Percentiles rank a stretch among this genome's conserved stretches.
phyloP scores from a whole-genome alignment of 169 alveolate genomes.

The Plasmodium inui region DNA sequence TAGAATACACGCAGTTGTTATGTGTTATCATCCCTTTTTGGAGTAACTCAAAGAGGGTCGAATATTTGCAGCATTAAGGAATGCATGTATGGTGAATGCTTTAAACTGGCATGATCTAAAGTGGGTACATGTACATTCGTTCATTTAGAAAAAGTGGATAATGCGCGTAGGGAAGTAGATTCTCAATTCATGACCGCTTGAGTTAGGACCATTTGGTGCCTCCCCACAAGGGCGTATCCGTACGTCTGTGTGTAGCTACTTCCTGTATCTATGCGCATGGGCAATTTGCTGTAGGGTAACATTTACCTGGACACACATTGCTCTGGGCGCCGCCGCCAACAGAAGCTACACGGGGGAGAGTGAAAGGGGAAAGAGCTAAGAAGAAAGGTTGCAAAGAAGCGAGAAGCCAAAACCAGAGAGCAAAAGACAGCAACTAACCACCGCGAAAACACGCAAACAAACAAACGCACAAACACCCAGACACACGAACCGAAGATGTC shows the following conservation, averaged over 20 bases:
- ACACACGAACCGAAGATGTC: conserved; percentile 16
- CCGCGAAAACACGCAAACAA: neutral
- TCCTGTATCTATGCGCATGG: neutral
- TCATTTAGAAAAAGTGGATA: neutral
- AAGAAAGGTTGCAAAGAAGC: neutral
- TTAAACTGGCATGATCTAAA: neutral
- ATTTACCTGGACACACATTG: neutral
- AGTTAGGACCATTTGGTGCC: neutral
- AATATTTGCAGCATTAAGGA: neutral
- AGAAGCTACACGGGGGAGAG: neutral
- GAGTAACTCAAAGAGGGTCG: neutral
- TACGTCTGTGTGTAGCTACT: neutral
- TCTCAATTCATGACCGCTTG: neutral
- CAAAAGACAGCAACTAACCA: neutral
- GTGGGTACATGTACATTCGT: neutral
- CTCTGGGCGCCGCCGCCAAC: neutral
- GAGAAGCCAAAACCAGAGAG: neutral
- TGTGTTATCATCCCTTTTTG: neutral
- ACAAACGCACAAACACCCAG: neutral
- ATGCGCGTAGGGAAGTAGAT: neutral
- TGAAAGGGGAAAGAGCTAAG: neutral
- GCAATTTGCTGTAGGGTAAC: neutral
- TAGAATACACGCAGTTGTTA: neutral
- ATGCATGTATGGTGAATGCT: neutral
- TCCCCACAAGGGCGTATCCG: neutral